A percentile compares a stretch with the other conserved stretches of the same genome.
Conservation (phyloP, 31 red algal genomes). For the Asparagopsis taxiformis region DNA sequence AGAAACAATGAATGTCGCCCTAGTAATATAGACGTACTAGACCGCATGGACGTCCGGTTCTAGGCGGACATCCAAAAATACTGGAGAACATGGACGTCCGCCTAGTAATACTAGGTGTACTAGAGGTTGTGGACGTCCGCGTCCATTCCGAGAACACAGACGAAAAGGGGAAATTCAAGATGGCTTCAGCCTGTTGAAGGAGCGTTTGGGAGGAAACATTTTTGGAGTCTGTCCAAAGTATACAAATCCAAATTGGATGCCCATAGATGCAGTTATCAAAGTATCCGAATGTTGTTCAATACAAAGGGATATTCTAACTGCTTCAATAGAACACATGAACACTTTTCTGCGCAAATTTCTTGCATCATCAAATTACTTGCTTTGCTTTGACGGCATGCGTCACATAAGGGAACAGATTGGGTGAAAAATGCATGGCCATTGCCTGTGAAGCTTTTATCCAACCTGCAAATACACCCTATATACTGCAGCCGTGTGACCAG, state of each 20-base stretch:
- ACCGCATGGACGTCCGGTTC: too few relatives aligned
- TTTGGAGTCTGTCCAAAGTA: neutral
- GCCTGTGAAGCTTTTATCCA: constrained; percentile 10
- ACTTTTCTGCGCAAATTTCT: neutral
- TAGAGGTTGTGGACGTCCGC: too few relatives aligned
- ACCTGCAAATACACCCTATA: constrained; percentile 33
- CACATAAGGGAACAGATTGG: constrained; percentile 1
- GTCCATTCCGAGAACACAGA: too few relatives aligned
- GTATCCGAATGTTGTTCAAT: neutral
- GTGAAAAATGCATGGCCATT: neutral
- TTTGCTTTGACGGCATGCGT: too few relatives aligned
- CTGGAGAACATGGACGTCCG: too few relatives aligned
- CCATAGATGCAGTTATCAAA: neutral
- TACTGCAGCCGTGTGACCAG: constrained; percentile 29
- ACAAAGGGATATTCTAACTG: neutral
- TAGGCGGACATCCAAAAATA: too few relatives aligned
- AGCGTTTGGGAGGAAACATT: neutral
- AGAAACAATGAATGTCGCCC: too few relatives aligned
- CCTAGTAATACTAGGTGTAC: too few relatives aligned
- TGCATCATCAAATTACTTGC: too few relatives aligned
- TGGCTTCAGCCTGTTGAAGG: neutral
- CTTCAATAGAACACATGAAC: neutral
- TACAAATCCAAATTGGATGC: neutral
- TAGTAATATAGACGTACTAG: too few relatives aligned
- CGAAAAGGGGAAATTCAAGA: neutral